Evolutionary conservation across 2,329 filamentous ascomycete genomes (phyloP), one percentile per base, ranked within the genome.

Genomic region (Zarea fungicola): DNA sequence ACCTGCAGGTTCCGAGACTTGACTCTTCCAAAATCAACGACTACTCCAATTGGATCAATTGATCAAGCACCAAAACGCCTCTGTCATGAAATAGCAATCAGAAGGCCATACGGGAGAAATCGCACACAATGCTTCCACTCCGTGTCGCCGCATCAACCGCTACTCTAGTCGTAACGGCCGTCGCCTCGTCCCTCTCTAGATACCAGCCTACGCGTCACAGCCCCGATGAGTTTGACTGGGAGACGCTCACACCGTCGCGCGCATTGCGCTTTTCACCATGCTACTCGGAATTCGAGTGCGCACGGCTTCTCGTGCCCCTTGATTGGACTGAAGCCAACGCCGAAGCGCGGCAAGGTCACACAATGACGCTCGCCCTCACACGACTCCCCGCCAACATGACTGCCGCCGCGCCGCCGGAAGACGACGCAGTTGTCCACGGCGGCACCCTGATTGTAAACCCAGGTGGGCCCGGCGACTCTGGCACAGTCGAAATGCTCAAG

Each of bases 361-460:
- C 56, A 0, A 62, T 65, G 16, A 59, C 60, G 3, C 52, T 72
- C 19, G 68, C 68, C 37, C 60, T 70, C 48, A 53, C 61, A 18
- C 63, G 60, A 36, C 58, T 64, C n/a, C 64, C 65, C 1, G 65
- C 66, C 28, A 13, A 42, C 26, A 32, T 32, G 26, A 21, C 23
- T 3, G 18, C 4, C 5, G 10, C 16, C 26, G n/a, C n/a, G n/a
- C n/a, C n/a, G n/a, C n/a, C n/a, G n/a, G n/a, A n/a, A n/a, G n/a
- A n/a, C n/a, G 58, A 63, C n/a, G 63, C 65, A 1, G 64, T 65
- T 25, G 50, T 55, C n/a, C 67, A 63, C 40, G 65, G 61, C 21
- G 68, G 68, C 19, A 63, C 65, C 25, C 55, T 70, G 23, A 58
- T 70, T 54, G 51, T 58, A 22, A 69, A 69, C 56, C 67, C 67